These are phyloP conservation scores for Asterophora parasitica DNA, from an alignment of 768 basidiomycete genomes.

Conservation along the genomic window DNA sequence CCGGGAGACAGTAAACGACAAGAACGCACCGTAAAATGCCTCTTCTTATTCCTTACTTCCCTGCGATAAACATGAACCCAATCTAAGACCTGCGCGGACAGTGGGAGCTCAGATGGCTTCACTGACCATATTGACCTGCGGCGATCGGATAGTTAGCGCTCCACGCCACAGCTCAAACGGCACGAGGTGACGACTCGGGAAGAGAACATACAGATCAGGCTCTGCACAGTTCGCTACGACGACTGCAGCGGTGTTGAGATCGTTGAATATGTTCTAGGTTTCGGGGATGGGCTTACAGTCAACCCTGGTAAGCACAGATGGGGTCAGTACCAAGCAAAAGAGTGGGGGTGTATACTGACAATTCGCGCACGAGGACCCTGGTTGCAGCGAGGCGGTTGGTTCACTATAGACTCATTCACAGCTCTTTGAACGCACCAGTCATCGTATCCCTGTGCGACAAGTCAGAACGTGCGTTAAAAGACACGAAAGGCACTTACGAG, in stretches of 20 bases:
- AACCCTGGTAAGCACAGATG: conserved; percentile 39
- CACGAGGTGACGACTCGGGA: background rate
- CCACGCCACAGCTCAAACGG: background rate
- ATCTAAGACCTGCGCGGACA: conserved; percentile 11
- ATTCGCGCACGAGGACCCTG: conserved; percentile 68
- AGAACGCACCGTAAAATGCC: conserved; percentile 75
- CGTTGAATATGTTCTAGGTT: background rate
- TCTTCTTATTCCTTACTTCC: conserved; percentile 86
- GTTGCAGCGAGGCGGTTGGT: background rate
- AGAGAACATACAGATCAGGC: conserved; percentile 67
- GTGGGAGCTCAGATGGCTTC: background rate
- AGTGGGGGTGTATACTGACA: too few species aligned
- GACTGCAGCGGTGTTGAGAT: conserved; percentile 30
- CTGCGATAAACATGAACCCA: conserved; percentile 31
- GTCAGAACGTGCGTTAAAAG: background rate
- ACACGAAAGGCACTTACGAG: conserved; percentile 41
- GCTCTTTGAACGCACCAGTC: conserved; percentile 27
- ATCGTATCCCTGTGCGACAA: conserved; percentile 30
- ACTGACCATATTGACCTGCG: conserved; percentile 77
- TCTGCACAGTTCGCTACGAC: conserved; percentile 70
- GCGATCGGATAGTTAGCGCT: background rate
- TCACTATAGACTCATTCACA: background rate
- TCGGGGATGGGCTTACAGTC: conserved; percentile 50
- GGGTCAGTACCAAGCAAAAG: background rate
- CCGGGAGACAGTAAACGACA: background rate